Evolutionary conservation across 139 green algal genomes (phyloP).

Genomic region (Chlorella sp.): DNA sequence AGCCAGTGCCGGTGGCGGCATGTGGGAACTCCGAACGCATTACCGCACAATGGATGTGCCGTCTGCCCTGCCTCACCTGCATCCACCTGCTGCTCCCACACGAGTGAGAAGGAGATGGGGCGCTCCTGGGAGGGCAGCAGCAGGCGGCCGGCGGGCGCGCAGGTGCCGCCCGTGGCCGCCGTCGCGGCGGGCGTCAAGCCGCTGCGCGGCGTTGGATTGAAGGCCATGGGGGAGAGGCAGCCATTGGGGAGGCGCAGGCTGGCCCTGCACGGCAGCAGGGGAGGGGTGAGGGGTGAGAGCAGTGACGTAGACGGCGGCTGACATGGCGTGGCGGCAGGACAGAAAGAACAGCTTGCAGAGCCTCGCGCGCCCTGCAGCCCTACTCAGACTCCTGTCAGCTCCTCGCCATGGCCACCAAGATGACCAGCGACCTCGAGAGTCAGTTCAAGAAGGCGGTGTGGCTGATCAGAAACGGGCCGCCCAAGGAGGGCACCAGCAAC

Average conservation of each 20-base stretch:
- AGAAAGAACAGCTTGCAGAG: not conserved
- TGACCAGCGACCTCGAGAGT: conserved; percentile 6
- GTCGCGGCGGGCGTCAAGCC: not conserved
- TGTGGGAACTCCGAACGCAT: not conserved
- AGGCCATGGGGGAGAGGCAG: conserved; percentile 49
- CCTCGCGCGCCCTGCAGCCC: not conserved
- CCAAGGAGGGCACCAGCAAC: conserved; percentile 52
- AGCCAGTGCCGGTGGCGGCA: not conserved
- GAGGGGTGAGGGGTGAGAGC: not conserved
- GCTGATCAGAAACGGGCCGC: conserved; percentile 72
- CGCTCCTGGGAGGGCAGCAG: conserved; percentile 28
- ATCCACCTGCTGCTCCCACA: conserved; percentile 48
- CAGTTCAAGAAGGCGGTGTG: conserved; percentile 45
- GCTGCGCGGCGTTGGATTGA: conserved; percentile 40
- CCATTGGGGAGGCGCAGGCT: conserved; percentile 51
- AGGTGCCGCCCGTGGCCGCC: not conserved
- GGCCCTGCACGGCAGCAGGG: conserved; percentile 22
- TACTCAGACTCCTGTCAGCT: not conserved
- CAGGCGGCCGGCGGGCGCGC: not conserved
- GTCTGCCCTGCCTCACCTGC: not conserved
- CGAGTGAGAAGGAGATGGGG: conserved; percentile 6
- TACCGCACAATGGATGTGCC: not conserved
- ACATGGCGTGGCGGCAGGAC: not conserved
- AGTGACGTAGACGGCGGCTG: not conserved
- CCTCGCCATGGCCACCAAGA: not conserved